These are phyloP conservation scores for Adansonia gregorii DNA, from an alignment of 441 rosid species.

Conservation along the genomic window DNA sequence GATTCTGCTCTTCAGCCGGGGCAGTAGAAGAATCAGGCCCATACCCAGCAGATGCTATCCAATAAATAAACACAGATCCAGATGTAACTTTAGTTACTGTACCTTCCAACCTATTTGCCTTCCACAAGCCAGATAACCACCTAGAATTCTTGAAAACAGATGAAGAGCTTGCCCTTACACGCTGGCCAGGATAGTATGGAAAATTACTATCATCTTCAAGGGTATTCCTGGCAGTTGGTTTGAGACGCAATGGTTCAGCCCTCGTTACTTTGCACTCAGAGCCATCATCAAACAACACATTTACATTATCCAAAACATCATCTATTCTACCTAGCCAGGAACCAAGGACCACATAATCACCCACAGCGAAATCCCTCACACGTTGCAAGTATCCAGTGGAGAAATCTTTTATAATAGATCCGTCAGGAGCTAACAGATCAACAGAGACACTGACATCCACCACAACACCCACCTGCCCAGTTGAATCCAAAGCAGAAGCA, in stretches of 20 bases:
- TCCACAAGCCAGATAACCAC: constrained; percentile 91
- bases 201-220: constrained; percentile 86
- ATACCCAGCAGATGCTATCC: constrained; percentile 97
- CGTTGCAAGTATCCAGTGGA: constrained; percentile 76
- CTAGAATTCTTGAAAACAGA: constrained; percentile 79
- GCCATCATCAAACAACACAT: constrained; percentile 94
- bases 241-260: constrained; percentile 61
- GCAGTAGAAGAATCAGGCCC: constrained; percentile 85
- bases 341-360: constrained; percentile 88
- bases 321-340: constrained; percentile 97
- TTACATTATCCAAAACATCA: constrained; percentile 92
- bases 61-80: constrained; percentile 82
- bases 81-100: constrained; percentile 85
- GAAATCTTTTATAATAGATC: constrained; percentile 62
- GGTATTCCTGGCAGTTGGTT: constrained; percentile 52
- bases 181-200: constrained; percentile 95
- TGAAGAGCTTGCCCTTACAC: constrained; percentile 84
- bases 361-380: constrained; percentile 79
- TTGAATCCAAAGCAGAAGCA: constrained; percentile 77
- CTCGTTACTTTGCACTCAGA: constrained; percentile 82
- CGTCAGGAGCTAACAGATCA: constrained; percentile 73
- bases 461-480: constrained; percentile 90
- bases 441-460: constrained; percentile 75
- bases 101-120: constrained; percentile 85
- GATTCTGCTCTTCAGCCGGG: constrained; percentile 92